These are phyloP conservation scores for Leptographium lundbergii DNA, from an alignment of 2,329 filamentous ascomycete genomes.

Conservation along the genomic window DNA sequence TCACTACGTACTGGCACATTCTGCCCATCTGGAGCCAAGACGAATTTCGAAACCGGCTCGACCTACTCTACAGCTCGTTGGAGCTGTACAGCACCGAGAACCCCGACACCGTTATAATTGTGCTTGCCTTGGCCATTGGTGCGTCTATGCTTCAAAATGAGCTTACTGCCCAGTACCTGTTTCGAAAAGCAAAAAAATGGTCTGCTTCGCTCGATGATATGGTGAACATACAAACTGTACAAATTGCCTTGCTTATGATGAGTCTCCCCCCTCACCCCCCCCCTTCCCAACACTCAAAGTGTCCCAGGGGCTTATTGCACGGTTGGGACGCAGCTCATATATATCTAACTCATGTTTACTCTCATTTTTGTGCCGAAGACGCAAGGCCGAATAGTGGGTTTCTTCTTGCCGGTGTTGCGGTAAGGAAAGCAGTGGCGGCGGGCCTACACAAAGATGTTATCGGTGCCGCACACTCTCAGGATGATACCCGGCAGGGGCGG, in stretches of 20 bases:
- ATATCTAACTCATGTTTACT: constrained; percentile 1
- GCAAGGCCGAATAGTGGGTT: constrained; percentile 10
- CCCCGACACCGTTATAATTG: constrained; percentile 7
- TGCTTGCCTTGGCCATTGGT: constrained; percentile 8
- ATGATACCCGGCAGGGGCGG: constrained; percentile 6
- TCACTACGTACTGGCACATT: constrained; percentile 9
- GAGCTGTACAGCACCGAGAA: background rate
- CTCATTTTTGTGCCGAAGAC: constrained; percentile 8
- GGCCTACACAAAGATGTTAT: constrained; percentile 11
- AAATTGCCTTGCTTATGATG: constrained; percentile 11
- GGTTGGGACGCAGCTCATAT: background rate
- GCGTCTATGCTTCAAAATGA: constrained; percentile 10
- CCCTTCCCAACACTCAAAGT: too few species aligned
- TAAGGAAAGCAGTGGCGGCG: constrained; percentile 10
- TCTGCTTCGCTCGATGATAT: constrained; percentile 9
- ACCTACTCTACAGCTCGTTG: constrained; percentile 3
- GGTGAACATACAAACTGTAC: constrained; percentile 11
- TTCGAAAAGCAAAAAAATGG: constrained; percentile 8
- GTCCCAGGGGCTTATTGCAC: too few species aligned
- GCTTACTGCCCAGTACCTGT: constrained; percentile 7
- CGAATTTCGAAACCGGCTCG: constrained; percentile 7
- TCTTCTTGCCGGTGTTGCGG: constrained; percentile 7
- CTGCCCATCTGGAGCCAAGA: constrained; percentile 10
- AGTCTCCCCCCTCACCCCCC: background rate
- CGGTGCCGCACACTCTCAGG: constrained; percentile 1